Evolutionary conservation across 768 basidiomycete genomes (phyloP).

Genomic region (Austroboletus eburneus): DNA sequence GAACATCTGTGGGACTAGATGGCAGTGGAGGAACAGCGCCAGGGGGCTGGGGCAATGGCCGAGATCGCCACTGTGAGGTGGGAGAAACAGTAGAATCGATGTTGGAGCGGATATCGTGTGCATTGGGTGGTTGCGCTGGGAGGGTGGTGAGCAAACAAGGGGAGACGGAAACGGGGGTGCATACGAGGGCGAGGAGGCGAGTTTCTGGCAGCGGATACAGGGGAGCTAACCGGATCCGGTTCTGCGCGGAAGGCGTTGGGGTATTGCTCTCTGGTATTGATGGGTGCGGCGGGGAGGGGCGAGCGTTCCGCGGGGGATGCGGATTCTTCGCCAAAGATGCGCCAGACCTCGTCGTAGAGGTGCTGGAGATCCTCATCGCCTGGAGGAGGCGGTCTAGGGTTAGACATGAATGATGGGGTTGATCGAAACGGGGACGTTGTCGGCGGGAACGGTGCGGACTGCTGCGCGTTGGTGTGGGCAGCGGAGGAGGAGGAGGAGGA

Average conservation of each 20-base stretch:
- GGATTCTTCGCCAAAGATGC: slow-evolving; percentile 54
- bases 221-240: slow-evolving; percentile 10
- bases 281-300: slow-evolving; percentile 13
- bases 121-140: slow-evolving; percentile 13
- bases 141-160: not conserved
- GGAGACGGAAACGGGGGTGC: slow-evolving; percentile 2
- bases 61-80: slow-evolving; percentile 24
- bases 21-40: slow-evolving; percentile 11
- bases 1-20: slow-evolving; percentile 16
- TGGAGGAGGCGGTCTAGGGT: slow-evolving; percentile 38
- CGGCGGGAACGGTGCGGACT: not conserved
- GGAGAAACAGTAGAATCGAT: slow-evolving; percentile 27
- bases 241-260: slow-evolving; percentile 20
- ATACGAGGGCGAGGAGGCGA: slow-evolving; percentile 24
- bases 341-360: slow-evolving; percentile 74
- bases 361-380: slow-evolving; percentile 69
- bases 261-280: slow-evolving; percentile 17
- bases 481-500: slow-evolving; percentile 1
- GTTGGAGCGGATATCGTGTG: slow-evolving; percentile 18
- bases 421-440: not conserved
- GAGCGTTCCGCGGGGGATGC: slow-evolving; percentile 30
- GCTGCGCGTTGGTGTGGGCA: not conserved
- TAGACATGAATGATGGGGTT: slow-evolving; percentile 16
- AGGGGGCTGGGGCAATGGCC: slow-evolving; percentile 29
- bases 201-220: slow-evolving; percentile 9